Conservation (phyloP, 176 grass and related monocot species). For the Dendrocalamus sinicus region DNA sequence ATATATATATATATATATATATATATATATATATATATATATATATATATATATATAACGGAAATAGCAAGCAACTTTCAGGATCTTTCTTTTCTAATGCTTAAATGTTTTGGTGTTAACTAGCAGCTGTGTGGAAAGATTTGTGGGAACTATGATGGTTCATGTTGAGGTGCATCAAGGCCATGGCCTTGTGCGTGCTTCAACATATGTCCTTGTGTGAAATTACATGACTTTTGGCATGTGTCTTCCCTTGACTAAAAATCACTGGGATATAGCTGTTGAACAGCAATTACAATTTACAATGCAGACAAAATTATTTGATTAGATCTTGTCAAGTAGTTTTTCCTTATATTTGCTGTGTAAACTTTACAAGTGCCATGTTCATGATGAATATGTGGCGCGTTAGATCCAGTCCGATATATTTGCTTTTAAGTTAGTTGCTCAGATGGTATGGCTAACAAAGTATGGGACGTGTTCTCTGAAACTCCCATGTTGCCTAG, state of each 20-base stretch:
- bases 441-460: neutral
- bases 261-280: slow-evolving; percentile 3
- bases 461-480: neutral
- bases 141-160: slow-evolving; percentile 12
- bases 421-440: neutral
- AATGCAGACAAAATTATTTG: neutral
- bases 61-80: neutral
- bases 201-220: neutral
- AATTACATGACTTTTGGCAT: neutral
- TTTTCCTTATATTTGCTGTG: neutral
- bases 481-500: neutral
- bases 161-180: neutral
- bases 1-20: neutral
- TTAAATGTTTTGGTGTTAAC: slow-evolving; percentile 5
- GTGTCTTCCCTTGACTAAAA: neutral
- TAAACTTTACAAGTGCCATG: neutral
- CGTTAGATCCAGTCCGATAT: neutral
- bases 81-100: neutral
- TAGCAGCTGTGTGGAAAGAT: neutral
- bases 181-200: neutral
- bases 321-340: neutral
- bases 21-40: too few relatives aligned
- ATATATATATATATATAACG: neutral
- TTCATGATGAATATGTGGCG: neutral
- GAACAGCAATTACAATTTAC: neutral